Evolutionary conservation across 768 basidiomycete species (phyloP), one percentile per base, ranked within the genome.

Genomic region (Mycena olivaceomarginata): DNA sequence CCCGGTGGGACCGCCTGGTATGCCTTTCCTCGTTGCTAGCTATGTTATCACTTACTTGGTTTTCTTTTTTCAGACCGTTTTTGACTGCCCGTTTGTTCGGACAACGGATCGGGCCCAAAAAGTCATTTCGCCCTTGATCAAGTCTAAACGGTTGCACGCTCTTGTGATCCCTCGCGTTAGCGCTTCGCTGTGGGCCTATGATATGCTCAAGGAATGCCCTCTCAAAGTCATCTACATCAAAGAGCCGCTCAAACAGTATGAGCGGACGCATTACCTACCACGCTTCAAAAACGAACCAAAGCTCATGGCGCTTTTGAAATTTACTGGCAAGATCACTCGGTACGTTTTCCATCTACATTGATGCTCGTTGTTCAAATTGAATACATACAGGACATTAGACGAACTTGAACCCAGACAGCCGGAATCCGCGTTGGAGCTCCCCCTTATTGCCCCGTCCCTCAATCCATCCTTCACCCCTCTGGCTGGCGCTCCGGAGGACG

Each of bases 401-500:
- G 31, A 31, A 31, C 31, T 11, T 41, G 18, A 6, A 16, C 4
- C n/a, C 12, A 51, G 48, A 8, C 48, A 16, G 31, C 16, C 7
- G 18, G 48, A 51, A 8, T 20, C 48, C 20, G 11, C 12, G 41
- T 8, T 16, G 5, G 31, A 43, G 39, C 4, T 39, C 48, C 69
- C 41, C 4, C 48, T 66, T 22, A 45, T 74, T 25, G 16, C 59
- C 0, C 48, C 48, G 7, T 51, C 48, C 20, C 31, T 68, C 12
- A 70, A 64, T n/a, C 40, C 62, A 9, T 56, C 8, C 37, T 75
- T 70, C 43, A 39, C 39, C 12, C 74, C 74, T 9, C 45, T 75
- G 74, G 20, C 20, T 4, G 53, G 20, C 10, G 62, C 67, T 6
- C 12, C 68, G 41, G 18, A 31, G 18, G 68, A 65, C 20, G 64